Evolutionary conservation across 2,329 filamentous ascomycete species (phyloP), one percentile per base, ranked within the genome.

Genomic region (Talaromyces sp.): DNA sequence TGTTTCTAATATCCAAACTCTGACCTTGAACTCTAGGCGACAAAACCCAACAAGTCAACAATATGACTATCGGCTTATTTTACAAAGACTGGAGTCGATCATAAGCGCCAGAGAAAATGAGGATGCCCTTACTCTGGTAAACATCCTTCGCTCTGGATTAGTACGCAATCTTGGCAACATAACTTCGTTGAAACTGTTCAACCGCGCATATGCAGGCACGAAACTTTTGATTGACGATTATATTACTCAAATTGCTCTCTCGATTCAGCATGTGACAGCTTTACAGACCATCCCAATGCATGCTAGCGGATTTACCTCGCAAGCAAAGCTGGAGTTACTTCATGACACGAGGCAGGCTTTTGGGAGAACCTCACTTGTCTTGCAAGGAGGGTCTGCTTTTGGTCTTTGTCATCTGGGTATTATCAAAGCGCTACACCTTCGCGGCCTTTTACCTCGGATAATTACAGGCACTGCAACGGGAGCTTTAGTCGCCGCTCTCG

Each of bases 181-280:
- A 68, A 91, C 91, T 0, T 85, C 89, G 1, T 87, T 91, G 2
- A 87, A 87, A 65, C 81, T 97, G 1, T 97, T 92, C 78, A 93
- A 93, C 69, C 85, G 89, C 62, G 89, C 91, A 12, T 95, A 95
- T 72, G 89, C 90, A 1, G 93, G 93, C 16, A 96, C 93, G 0
- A 97, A 97, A 73, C 85, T 90, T 59, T 79, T 96, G 55, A 96
- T 97, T 64, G 92, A 96, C 71, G 90, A 96, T 74, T 97, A 97
- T 71, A 88, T 96, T 64, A 87, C 88, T 0, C 88, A 94, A 71
- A 88, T 96, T 40, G 89, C 89, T n/a, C 85, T 89, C 62, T 89
- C 91, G 1, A 86, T 96, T 59, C 85, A 90, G 64, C 88, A 93
- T 70, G 88, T 97, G 42, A 88, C 87, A 31, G 78, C 79, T 23